Base-by-base conservation (phyloP, 2,329 filamentous ascomycete genomes). In the Fusarium dimerum region DNA sequence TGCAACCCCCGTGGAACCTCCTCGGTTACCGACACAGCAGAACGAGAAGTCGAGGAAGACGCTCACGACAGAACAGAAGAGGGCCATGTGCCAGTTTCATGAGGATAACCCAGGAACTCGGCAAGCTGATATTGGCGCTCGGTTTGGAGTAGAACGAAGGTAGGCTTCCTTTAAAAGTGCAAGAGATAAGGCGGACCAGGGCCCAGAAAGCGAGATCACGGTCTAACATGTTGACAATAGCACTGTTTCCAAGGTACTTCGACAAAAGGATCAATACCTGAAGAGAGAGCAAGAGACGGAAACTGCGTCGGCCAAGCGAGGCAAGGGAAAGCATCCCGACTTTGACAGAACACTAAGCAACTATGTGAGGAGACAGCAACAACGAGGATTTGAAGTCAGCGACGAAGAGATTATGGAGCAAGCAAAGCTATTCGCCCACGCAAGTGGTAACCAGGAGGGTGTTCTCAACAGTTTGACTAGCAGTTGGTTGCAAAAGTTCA, bases 71-170 rank as follows among this genome's bases (percentile, higher is more conserved):
- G 87, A 90, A 52, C 92, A 97, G 70, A 88, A 94, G 59, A 84
- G 92, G 60, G 83, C 85, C 42, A 99, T 99, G 92, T 99, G 94
- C 72, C 83, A 91, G 67, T 97, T 93, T 71, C 89, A 93, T 64
- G 89, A 94, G 68, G 88, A 96, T 57, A 87, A 97, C 68, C 94
- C 93, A 18, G 87, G 85, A 45, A 87, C 91, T 43, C 96, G 96
- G 74, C 94, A 99, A 76, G 94, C 92, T 16, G 93, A 97, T 68
- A 99, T 99, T 73, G 94, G 94, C 74, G 88, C 87, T 53, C 86
- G 92, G 69, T 99, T 99, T 74, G 93, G 92, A 36, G 94, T 99
- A 47, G 94, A 99, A 76, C 80, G 94, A 87, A 97, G 94, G 94
- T 97, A 86, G 71, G 76, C 52, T 10, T 10, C 50, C 57, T 57